These are phyloP conservation scores for Colletotrichum truncatum DNA, from an alignment of 2,329 filamentous ascomycete genomes.

Conservation along the genomic window DNA sequence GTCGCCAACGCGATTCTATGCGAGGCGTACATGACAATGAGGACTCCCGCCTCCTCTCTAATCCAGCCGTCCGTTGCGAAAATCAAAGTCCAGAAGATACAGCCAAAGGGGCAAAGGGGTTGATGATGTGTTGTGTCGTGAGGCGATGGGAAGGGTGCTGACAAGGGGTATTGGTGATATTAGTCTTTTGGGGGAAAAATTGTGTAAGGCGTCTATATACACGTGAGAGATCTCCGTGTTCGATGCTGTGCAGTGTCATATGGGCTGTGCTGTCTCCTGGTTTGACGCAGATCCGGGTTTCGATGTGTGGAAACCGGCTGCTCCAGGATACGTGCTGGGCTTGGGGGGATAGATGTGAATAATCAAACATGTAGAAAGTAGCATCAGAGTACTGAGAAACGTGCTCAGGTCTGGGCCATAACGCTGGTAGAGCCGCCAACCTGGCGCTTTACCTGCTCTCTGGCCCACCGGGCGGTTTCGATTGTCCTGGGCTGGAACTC, in stretches of 20 bases:
- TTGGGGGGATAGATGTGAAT: constrained; percentile 15
- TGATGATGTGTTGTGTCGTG: constrained; percentile 24
- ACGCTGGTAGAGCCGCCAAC: constrained; percentile 62
- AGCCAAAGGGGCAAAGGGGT: constrained; percentile 23
- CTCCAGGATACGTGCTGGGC: constrained; percentile 25
- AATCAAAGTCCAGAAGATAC: constrained; percentile 33
- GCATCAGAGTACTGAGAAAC: background rate
- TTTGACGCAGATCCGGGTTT: constrained; percentile 28
- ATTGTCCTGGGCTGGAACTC: constrained; percentile 87
- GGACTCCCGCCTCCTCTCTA: constrained; percentile 30
- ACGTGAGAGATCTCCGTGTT: constrained; percentile 28
- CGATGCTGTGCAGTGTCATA: constrained; percentile 31
- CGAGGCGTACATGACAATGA: constrained; percentile 34
- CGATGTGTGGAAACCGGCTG: constrained; percentile 25
- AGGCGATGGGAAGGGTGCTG: constrained; percentile 26
- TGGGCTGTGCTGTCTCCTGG: constrained; percentile 30
- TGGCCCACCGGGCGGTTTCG: constrained; percentile 95
- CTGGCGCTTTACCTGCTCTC: constrained; percentile 97
- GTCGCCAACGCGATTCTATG: constrained; percentile 29
- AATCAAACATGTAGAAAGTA: constrained; percentile 29
- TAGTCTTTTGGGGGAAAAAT: constrained; percentile 29
- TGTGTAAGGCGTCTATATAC: constrained; percentile 33
- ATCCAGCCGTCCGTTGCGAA: constrained; percentile 30
- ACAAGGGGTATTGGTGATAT: constrained; percentile 31
- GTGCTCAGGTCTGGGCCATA: constrained; percentile 58